Conservation (phyloP, 352 stramenopile genomes). For the Phytophthora palmivora region DNA sequence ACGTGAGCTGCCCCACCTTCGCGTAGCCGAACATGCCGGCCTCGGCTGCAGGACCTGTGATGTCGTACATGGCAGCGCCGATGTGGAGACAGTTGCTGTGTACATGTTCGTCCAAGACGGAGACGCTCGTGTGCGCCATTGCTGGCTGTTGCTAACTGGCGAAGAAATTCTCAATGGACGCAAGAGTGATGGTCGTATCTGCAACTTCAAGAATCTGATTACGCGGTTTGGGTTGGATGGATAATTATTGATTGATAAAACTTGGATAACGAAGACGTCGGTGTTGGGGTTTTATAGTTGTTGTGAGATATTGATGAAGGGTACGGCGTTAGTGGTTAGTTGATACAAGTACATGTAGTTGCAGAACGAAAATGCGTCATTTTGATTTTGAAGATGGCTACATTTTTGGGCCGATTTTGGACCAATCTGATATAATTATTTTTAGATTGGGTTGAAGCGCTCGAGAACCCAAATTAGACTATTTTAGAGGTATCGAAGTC, state of each 20-base stretch:
- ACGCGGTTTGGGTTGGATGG: background rate
- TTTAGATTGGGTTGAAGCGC: background rate
- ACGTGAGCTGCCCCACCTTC: slow-evolving; percentile 75
- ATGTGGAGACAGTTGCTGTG: slow-evolving; percentile 47
- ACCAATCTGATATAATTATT: background rate
- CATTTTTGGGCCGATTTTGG: background rate
- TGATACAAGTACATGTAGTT: too few relatives aligned
- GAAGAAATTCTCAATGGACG: slow-evolving; percentile 1
- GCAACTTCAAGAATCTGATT: slow-evolving; percentile 35
- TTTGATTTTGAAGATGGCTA: background rate
- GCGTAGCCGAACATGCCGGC: slow-evolving; percentile 92
- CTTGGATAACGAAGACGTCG: background rate
- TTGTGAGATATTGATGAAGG: background rate
- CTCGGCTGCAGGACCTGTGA: slow-evolving; percentile 82
- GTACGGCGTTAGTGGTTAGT: too few relatives aligned
- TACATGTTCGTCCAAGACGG: slow-evolving; percentile 9
- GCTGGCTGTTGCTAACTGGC: background rate
- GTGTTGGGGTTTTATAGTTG: background rate
- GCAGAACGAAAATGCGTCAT: too few relatives aligned
- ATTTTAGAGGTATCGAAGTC: background rate
- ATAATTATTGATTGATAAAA: background rate
- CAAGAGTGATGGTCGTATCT: slow-evolving; percentile 22
- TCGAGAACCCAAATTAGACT: background rate
- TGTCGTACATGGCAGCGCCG: slow-evolving; percentile 85
- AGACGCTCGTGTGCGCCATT: slow-evolving; percentile 26